These are phyloP conservation scores for Auricularia sp. DNA, from an alignment of 768 basidiomycete genomes.

Conservation along the genomic window DNA sequence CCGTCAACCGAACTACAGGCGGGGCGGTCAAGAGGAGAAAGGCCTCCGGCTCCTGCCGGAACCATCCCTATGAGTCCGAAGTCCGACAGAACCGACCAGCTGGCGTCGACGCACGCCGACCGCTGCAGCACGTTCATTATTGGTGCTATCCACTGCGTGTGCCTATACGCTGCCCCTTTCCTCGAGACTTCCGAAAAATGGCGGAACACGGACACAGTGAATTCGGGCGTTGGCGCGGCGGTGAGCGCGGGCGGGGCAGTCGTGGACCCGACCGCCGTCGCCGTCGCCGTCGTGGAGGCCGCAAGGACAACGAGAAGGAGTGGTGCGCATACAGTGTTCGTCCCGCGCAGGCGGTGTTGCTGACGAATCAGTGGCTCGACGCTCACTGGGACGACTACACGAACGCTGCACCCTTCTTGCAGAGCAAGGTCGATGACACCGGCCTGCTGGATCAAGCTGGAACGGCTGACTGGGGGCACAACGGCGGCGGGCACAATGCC, in stretches of 20 bases:
- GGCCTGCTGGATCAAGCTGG: slow-evolving; percentile 50
- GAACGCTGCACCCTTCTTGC: slow-evolving; percentile 43
- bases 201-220: slow-evolving; percentile 93
- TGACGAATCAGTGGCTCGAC: slow-evolving; percentile 30
- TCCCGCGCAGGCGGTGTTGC: neutral
- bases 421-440: slow-evolving; percentile 33
- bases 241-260: slow-evolving; percentile 29
- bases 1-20: too few relatives aligned
- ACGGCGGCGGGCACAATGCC: slow-evolving; percentile 46
- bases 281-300: slow-evolving; percentile 87
- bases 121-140: too few relatives aligned
- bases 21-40: too few relatives aligned
- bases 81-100: too few relatives aligned
- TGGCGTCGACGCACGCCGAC: too few relatives aligned
- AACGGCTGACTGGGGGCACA: slow-evolving; percentile 46
- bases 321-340: slow-evolving; percentile 50
- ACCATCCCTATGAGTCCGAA: too few relatives aligned
- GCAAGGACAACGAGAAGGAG: slow-evolving; percentile 99
- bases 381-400: slow-evolving; percentile 42
- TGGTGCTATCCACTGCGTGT: too few relatives aligned
- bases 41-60: too few relatives aligned
- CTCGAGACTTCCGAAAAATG: slow-evolving; percentile 32
- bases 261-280: slow-evolving; percentile 52
- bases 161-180: too few relatives aligned
- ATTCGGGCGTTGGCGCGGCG: slow-evolving; percentile 72